phyloP scores from a whole-genome alignment of 2,329 filamentous ascomycete species.

The Aureobasidium musti region DNA sequence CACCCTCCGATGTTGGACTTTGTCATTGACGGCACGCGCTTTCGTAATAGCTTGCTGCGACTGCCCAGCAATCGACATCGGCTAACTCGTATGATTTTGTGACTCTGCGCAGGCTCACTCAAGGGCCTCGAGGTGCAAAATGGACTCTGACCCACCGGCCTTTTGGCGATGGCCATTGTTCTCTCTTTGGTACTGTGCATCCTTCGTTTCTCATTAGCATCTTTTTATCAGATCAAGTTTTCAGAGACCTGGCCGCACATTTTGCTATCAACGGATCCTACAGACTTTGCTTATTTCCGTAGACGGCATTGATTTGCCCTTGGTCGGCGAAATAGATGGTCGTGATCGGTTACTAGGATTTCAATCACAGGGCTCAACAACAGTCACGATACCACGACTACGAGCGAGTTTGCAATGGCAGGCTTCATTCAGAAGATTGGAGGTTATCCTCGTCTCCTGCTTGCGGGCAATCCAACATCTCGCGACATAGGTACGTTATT shows the following conservation, averaged over 20 bases:
- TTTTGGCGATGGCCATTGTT: not conserved
- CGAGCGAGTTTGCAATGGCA: conserved; percentile 35
- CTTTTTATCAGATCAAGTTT: conserved; percentile 19
- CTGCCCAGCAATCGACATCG: conserved; percentile 5
- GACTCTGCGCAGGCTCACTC: not conserved
- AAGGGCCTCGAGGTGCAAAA: conserved; percentile 12
- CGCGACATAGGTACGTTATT: conserved; percentile 31
- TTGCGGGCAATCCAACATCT: conserved; percentile 44
- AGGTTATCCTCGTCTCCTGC: conserved; percentile 43
- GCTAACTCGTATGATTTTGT: conserved; percentile 27
- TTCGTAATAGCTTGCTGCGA: conserved; percentile 13
- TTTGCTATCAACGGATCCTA: not conserved
- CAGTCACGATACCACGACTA: not conserved
- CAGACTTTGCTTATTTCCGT: not conserved
- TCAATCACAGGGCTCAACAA: not conserved
- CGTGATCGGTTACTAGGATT: not conserved
- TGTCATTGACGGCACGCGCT: conserved; percentile 9
- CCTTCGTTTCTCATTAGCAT: conserved; percentile 17
- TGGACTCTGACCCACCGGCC: conserved; percentile 13
- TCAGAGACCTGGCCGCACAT: conserved; percentile 4
- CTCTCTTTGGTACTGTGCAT: conserved; percentile 5
- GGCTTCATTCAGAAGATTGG: conserved; percentile 38
- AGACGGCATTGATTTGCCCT: not conserved
- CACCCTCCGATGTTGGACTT: not conserved
- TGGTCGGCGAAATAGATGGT: not conserved